These are phyloP conservation scores for Candida sonorensis DNA, from an alignment of 805 yeast species.

Conservation along the genomic window DNA sequence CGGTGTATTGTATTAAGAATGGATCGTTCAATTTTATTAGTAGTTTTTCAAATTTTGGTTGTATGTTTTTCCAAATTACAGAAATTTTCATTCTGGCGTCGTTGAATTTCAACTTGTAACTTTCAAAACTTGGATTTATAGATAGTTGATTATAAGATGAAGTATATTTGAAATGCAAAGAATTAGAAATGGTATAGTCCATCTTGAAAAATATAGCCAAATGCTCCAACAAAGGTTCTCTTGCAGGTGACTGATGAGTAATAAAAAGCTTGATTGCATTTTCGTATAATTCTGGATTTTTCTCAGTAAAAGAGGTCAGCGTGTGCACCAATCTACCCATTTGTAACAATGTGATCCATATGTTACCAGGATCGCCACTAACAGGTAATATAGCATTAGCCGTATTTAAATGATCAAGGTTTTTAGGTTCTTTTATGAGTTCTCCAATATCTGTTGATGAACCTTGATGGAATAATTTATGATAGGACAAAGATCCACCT, in stretches of 20 bases:
- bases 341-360: slow-evolving; percentile 70
- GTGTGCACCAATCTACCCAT: slow-evolving; percentile 58
- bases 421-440: slow-evolving; percentile 21
- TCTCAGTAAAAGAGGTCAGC: slow-evolving; percentile 31
- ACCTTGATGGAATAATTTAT: slow-evolving; percentile 63
- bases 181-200: slow-evolving; percentile 68
- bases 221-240: slow-evolving; percentile 64
- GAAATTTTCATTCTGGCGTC: slow-evolving; percentile 56
- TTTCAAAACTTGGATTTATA: slow-evolving; percentile 55
- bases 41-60: slow-evolving; percentile 39
- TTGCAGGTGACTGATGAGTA: slow-evolving; percentile 63
- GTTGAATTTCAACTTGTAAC: slow-evolving; percentile 55
- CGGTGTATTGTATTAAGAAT: slow-evolving; percentile 38
- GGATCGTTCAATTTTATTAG: slow-evolving; percentile 34
- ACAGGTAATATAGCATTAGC: slow-evolving; percentile 38
- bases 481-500: slow-evolving; percentile 65
- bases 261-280: slow-evolving; percentile 53
- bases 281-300: slow-evolving; percentile 20
- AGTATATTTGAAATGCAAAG: slow-evolving; percentile 64
- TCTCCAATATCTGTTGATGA: slow-evolving; percentile 31
- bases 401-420: slow-evolving; percentile 16
- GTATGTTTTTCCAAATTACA: slow-evolving; percentile 56
- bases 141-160: slow-evolving; percentile 65
- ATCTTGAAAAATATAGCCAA: slow-evolving; percentile 59
- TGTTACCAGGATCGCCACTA: slow-evolving; percentile 55